These are phyloP conservation scores for Candida anutae DNA, from an alignment of 1,139 yeast species.

Conservation along the genomic window DNA sequence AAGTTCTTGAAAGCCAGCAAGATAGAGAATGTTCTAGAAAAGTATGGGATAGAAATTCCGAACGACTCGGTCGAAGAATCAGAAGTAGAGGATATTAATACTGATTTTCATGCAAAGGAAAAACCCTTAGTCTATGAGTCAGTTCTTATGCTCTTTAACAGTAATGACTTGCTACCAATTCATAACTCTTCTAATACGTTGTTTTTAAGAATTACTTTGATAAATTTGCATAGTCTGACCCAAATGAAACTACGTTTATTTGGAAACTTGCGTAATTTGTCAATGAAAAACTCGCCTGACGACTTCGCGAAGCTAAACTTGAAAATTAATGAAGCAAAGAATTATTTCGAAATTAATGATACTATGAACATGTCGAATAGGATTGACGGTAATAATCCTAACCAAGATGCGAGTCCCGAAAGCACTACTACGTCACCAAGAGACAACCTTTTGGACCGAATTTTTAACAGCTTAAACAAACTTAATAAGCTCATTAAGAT, in stretches of 20 bases:
- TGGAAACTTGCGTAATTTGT: conserved; percentile 24
- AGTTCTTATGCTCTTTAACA: conserved; percentile 25
- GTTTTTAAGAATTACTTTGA: conserved; percentile 24
- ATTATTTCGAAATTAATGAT: conserved; percentile 23
- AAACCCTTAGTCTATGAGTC: conserved; percentile 14
- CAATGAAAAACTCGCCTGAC: conserved; percentile 9
- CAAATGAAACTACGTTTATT: conserved; percentile 21
- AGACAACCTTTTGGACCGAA: conserved; percentile 10
- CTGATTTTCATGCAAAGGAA: conserved; percentile 1
- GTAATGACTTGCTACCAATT: conserved; percentile 27
- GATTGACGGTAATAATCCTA: conserved; percentile 13
- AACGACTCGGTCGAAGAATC: conserved; percentile 1
- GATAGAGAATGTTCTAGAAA: conserved; percentile 4
- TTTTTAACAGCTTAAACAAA: conserved; percentile 24
- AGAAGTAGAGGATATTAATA: background rate
- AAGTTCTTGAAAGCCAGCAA: conserved; percentile 22
- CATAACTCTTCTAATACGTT: conserved; percentile 28
- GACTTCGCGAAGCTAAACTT: conserved; percentile 14
- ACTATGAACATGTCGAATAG: conserved; percentile 18
- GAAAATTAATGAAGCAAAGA: conserved; percentile 13
- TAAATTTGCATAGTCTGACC: conserved; percentile 15
- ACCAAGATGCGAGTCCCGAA: conserved; percentile 1
- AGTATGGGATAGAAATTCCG: conserved; percentile 4
- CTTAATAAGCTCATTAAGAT: conserved; percentile 26
- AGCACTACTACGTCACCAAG: conserved; percentile 1